Conservation (phyloP, 2,329 filamentous ascomycete genomes). For the Juglanconis sp. region DNA sequence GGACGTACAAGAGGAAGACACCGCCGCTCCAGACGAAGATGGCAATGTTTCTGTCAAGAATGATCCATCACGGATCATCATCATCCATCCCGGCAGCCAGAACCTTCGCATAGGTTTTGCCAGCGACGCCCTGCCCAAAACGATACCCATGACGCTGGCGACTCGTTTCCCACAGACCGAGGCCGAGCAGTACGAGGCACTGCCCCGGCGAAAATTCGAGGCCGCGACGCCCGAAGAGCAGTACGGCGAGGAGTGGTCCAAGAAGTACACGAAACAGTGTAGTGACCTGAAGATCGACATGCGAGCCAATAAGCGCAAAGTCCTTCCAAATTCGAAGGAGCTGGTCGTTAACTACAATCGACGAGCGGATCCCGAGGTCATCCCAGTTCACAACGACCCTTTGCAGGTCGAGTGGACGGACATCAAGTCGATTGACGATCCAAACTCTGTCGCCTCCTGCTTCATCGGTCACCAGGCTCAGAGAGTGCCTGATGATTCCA, state of each 20-base stretch:
- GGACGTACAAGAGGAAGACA: conserved; percentile 51
- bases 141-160: conserved; percentile 88
- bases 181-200: conserved; percentile 74
- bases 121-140: conserved; percentile 93
- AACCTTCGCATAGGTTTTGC: conserved; percentile 91
- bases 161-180: conserved; percentile 75
- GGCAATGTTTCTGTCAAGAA: conserved; percentile 51
- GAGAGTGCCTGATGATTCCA: conserved; percentile 84
- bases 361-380: conserved; percentile 76
- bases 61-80: conserved; percentile 85
- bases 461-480: conserved; percentile 80
- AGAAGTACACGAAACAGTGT: conserved; percentile 76
- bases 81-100: conserved; percentile 93
- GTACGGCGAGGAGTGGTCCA: conserved; percentile 79
- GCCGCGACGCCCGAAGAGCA: conserved; percentile 67
- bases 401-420: conserved; percentile 96
- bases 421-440: conserved; percentile 62
- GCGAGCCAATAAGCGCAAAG: conserved; percentile 89
- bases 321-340: conserved; percentile 96
- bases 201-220: conserved; percentile 68
- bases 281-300: conserved; percentile 86
- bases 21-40: conserved; percentile 38
- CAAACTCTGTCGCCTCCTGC: conserved; percentile 57
- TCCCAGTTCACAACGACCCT: conserved; percentile 92
- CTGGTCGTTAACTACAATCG: conserved; percentile 93